phyloP scores from a whole-genome alignment of 116 monocot species.

The Papilionanthe hybrid region DNA sequence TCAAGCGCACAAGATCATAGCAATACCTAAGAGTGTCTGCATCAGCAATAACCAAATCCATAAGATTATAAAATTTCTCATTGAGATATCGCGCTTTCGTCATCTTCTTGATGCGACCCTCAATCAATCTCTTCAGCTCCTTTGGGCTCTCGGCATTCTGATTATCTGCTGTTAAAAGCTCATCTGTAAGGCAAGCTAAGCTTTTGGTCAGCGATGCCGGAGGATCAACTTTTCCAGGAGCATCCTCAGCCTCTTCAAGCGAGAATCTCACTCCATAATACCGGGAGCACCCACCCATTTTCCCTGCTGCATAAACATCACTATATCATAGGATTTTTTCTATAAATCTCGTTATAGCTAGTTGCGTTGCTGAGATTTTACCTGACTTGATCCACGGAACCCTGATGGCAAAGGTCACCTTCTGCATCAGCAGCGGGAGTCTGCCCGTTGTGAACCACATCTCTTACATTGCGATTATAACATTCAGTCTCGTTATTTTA shows the following conservation, averaged over 20 bases:
- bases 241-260: neutral
- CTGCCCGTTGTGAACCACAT: neutral
- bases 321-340: neutral
- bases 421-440: neutral
- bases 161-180: conserved; percentile 16
- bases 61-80: conserved; percentile 66
- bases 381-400: neutral
- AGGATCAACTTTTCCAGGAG: neutral
- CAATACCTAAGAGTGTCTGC: conserved; percentile 55
- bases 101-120: conserved; percentile 70
- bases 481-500: conserved; percentile 1
- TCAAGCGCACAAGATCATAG: conserved; percentile 70
- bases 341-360: neutral
- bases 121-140: conserved; percentile 63
- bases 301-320: neutral
- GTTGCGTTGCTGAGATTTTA: neutral
- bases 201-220: conserved; percentile 67
- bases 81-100: conserved; percentile 57
- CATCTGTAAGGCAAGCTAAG: conserved; percentile 75
- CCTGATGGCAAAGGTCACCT: neutral
- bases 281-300: neutral
- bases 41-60: conserved; percentile 55
- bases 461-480: neutral
- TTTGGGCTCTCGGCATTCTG: conserved; percentile 27
- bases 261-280: neutral